Evolutionary conservation across 2,329 filamentous ascomycete genomes (phyloP), one percentile per base, ranked within the genome.

Genomic region (Calonectria leucothoes): DNA sequence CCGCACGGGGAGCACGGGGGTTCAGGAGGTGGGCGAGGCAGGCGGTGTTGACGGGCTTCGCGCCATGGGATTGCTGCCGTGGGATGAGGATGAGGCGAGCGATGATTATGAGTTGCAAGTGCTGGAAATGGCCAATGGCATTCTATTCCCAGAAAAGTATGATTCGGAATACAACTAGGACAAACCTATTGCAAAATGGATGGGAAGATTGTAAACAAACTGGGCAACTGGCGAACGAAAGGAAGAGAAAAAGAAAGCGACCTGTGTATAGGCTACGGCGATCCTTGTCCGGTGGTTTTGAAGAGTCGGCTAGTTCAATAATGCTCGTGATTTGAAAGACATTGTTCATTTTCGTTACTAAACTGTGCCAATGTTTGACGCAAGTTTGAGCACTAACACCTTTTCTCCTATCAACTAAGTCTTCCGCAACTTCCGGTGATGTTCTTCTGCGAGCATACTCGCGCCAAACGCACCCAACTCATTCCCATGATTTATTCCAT

Each of bases 31-130:
- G 15, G 82, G 81, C 68, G 84, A 85, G 23, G 82, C 84, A 1
- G 86, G 86, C 6, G 85, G 85, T 0, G 81, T 85, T 25, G 84
- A 85, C 4, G 86, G 82, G 15, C 75, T 86, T 68, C 78, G 84
- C 23, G 84, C 85, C 0, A 86, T 86, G 84, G 86, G 86, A 0
- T 48, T 87, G 65, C 70, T 85, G 66, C 84, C 85, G 0, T 87
- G 84, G 82, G 84, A 86, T 37, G 84, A 85, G 69, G 81, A 83
- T 27, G 82, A 84, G 33, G 83, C 81, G 14, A 64, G 69, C 14
- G 76, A 77, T 14, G 81, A 84, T n/a, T 71, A 68, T 17, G 85
- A 86, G 77, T 79, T 80, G 73, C 77, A 77, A 42, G 80, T 86
- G 17, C 67, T 86, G 59, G 78, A 81, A 8, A 82, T 84, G 81